phyloP scores from a whole-genome alignment of 352 stramenopile genomes.

The Elongisporangium anandrum region DNA sequence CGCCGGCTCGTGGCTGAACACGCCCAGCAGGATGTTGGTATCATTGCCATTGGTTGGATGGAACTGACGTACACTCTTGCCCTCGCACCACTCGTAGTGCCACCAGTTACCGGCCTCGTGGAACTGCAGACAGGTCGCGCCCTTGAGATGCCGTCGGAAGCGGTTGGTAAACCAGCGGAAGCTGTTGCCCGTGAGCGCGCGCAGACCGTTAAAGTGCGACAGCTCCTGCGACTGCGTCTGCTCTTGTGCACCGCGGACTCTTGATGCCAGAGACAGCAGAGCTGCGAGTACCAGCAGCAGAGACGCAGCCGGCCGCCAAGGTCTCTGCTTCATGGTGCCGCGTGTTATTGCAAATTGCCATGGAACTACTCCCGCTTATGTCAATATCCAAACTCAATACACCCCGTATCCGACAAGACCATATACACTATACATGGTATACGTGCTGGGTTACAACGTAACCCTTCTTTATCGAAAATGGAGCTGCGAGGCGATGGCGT shows the following conservation, averaged over 20 bases:
- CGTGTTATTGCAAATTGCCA: background rate
- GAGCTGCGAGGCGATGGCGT: slow-evolving; percentile 19
- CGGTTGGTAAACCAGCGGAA: slow-evolving; percentile 68
- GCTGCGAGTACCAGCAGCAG: background rate
- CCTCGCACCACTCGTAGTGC: slow-evolving; percentile 85
- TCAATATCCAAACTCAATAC: background rate
- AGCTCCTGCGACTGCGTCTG: slow-evolving; percentile 1
- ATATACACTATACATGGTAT: too few relatives aligned
- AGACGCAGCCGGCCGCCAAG: background rate
- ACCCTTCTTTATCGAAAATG: slow-evolving; percentile 2
- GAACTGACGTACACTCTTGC: slow-evolving; percentile 67
- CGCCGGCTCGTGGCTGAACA: slow-evolving; percentile 22
- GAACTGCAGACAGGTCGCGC: slow-evolving; percentile 47
- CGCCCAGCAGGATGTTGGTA: slow-evolving; percentile 38
- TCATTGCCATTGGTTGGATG: slow-evolving; percentile 18
- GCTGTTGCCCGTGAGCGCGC: slow-evolving; percentile 55
- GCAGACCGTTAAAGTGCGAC: slow-evolving; percentile 49
- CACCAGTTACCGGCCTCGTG: slow-evolving; percentile 67
- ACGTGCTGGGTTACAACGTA: background rate
- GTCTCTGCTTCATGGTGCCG: background rate
- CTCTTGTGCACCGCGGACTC: background rate
- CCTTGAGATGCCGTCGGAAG: slow-evolving; percentile 48
- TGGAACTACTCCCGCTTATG: background rate
- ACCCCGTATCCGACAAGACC: too few relatives aligned
- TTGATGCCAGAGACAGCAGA: background rate